A percentile compares a stretch with the other conserved stretches of the same genome.
Evolutionary conservation across 2,329 filamentous ascomycete genomes (phyloP).

Genomic region (Nemania sp.): DNA sequence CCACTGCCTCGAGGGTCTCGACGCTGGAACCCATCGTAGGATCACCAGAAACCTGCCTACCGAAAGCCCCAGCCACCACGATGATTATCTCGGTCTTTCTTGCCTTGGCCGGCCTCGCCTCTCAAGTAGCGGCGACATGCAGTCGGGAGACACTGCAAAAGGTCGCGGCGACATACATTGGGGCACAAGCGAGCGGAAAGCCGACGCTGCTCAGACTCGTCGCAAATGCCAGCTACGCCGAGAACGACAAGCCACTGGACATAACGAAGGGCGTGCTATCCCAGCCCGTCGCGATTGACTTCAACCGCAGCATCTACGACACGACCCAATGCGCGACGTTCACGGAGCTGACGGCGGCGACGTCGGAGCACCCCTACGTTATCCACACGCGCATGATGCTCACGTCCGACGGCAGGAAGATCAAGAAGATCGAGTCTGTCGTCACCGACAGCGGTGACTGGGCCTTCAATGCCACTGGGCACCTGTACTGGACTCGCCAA

Average conservation of each 20-base stretch:
- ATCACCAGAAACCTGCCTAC: not conserved
- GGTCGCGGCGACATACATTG: constrained; percentile 34
- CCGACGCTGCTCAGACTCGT: constrained; percentile 21
- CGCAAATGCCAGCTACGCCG: constrained; percentile 36
- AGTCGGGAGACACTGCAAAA: constrained; percentile 30
- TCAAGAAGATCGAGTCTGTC: constrained; percentile 38
- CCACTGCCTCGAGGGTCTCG: not conserved
- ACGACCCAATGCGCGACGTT: constrained; percentile 46
- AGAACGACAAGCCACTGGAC: constrained; percentile 40
- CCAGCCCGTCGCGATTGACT: constrained; percentile 41
- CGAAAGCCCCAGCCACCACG: not conserved
- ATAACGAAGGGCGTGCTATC: constrained; percentile 37
- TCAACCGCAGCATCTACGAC: constrained; percentile 44
- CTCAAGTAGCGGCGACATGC: constrained; percentile 32
- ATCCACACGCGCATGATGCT: constrained; percentile 41
- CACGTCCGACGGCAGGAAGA: constrained; percentile 28
- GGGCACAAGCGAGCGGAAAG: constrained; percentile 33
- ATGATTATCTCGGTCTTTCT: constrained; percentile 32
- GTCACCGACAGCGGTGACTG: constrained; percentile 41
- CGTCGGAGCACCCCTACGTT: constrained; percentile 41
- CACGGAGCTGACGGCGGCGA: constrained; percentile 47
- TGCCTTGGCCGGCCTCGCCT: constrained; percentile 20
- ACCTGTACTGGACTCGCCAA: constrained; percentile 35
- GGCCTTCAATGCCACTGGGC: constrained; percentile 41
- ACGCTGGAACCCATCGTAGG: not conserved